Evolutionary conservation across 352 stramenopile species (phyloP), one percentile per base, ranked within the genome.

Genomic region (Phytophthora sp.): DNA sequence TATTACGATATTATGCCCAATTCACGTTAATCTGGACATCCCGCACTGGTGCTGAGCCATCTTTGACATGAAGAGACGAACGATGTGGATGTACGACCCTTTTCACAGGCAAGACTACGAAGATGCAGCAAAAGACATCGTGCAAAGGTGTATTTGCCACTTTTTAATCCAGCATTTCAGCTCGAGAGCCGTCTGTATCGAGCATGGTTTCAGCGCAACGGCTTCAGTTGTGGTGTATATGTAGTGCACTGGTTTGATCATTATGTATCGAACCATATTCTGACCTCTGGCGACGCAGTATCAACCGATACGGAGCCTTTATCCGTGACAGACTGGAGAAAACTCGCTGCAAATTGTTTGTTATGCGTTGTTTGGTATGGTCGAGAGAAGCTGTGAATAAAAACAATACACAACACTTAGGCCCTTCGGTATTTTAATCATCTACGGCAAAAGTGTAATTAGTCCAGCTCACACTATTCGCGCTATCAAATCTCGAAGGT

Each of bases 211-310:
- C 54, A 47, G 20, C 21, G 27, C 7, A 30, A 54, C 12, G 30
- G 54, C 3, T 62, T 62, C 27, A 49, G 41, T 24, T 47, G 41
- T 29, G 54, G 54, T 47, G 41, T 62, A 7, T 54, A 54, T 20
- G 41, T 62, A 1, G 31, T 30, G 27, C 54, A 62, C 15, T 54
- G 18, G 54, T 54, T 62, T 38, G 39, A 62, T 20, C 21, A 54
- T 42, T 53, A 59, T 21, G 26, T 20, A 30, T 41, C 52, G 4
- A 31, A 2, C 3, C 30, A 59, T 30, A 3, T 59, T 20, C 26
- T 59, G 24, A n/a, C n/a, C 1, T 8, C 36, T 1, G 52, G 23
- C 6, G 16, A 38, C 0, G 35, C 8, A 3, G 33, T 38, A 26
- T n/a, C 23, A 45, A 57, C 50, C 15, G 23, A 38, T 36, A 57